Percentiles rank a stretch among this genome's conserved stretches.
Conservation (phyloP, 148 eudicot species). For the Rhododendron henanense region DNA sequence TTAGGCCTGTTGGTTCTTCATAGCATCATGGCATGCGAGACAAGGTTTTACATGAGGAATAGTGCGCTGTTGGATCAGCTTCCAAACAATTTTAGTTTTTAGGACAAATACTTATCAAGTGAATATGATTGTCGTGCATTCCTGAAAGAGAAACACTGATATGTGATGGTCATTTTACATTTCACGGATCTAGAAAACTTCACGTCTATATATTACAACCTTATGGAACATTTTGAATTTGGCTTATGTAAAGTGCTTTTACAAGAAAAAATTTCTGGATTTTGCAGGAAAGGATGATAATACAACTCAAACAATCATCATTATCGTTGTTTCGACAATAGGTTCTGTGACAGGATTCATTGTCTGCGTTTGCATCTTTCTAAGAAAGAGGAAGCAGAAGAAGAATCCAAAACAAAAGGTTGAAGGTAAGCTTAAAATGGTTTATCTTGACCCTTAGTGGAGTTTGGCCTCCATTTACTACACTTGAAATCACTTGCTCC, state of each 20-base stretch:
- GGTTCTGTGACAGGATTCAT: conserved; percentile 2
- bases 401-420: neutral
- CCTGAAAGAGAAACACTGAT: neutral
- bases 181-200: no score
- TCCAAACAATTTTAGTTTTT: no score
- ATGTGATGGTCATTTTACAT: neutral
- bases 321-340: conserved; percentile 2
- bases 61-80: no score
- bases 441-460: neutral
- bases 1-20: no score
- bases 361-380: neutral
- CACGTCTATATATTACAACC: no score
- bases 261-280: no score
- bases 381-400: conserved; percentile 15
- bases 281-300: conserved; percentile 14
- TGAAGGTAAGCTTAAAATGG: neutral
- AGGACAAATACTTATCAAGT: no score
- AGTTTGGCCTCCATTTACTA: neutral
- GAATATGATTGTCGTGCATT: neutral
- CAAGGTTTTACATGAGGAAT: no score
- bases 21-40: no score
- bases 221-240: no score
- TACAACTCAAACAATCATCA: conserved; percentile 8
- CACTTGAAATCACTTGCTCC: neutral
- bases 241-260: no score